Conservation (phyloP, 169 alveolate genomes). For the Perkinsus olseni region DNA sequence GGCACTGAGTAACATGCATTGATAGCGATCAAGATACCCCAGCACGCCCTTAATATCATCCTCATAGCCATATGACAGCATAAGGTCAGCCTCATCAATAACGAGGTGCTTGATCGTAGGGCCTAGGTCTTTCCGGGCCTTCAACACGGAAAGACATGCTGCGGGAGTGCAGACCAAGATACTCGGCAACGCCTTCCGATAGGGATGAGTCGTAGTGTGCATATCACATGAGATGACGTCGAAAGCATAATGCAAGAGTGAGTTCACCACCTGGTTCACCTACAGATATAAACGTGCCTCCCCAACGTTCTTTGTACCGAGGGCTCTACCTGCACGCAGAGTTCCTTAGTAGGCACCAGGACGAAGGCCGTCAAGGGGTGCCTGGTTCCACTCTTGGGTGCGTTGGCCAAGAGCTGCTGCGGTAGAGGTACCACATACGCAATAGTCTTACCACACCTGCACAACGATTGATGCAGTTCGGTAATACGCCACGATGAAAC, state of each 20-base stretch:
- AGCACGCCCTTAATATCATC: conserved; percentile 14
- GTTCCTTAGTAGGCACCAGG: conserved; percentile 42
- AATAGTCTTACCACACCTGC: conserved; percentile 32
- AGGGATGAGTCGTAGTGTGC: neutral
- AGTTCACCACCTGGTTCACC: neutral
- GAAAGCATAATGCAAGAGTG: neutral
- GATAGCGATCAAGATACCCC: conserved; percentile 22
- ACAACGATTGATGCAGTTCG: neutral
- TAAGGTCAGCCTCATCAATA: conserved; percentile 38
- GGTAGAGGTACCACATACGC: conserved; percentile 38
- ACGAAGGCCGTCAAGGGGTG: conserved; percentile 15
- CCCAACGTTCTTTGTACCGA: neutral
- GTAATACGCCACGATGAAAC: neutral
- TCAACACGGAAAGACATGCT: conserved; percentile 12
- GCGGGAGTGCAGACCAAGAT: conserved; percentile 33
- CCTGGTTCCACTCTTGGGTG: neutral
- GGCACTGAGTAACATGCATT: conserved; percentile 29
- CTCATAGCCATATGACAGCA: conserved; percentile 35
- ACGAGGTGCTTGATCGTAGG: conserved; percentile 16
- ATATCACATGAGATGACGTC: neutral
- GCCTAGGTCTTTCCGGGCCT: neutral
- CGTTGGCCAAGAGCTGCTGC: conserved; percentile 18
- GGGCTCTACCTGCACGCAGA: conserved; percentile 26
- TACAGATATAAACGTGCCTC: neutral
- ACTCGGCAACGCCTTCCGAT: conserved; percentile 14